Evolutionary conservation across 2,329 filamentous ascomycete genomes (phyloP), one percentile per base, ranked within the genome.

Genomic region (Beauveria medogensis): DNA sequence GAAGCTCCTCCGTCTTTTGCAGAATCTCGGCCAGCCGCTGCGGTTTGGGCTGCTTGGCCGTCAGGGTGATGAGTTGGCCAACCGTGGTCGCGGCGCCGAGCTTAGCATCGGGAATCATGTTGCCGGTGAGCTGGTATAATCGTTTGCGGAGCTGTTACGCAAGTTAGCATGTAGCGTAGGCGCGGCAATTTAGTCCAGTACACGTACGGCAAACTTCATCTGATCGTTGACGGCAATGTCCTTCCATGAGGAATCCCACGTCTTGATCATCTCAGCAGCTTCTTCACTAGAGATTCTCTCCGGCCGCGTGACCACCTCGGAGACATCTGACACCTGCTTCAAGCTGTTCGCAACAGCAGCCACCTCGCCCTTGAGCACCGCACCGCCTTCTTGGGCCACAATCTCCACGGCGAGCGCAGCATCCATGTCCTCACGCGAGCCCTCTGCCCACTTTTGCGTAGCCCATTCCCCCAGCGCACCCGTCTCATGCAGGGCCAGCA

Each of bases 91-190:
- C 78, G 50, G 78, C 76, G 55, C 77, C 75, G 63, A 95, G 81
- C 66, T 82, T 81, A 52, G 83, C 78, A 73, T 97, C 93, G 18
- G 89, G 80, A 65, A 96, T 79, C 62, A 84, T 82, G 63, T 86
- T 83, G 63, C 91, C 90, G n/a, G 88, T 92, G 63, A 96, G 80
- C 72, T 94, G 89, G 72, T 88, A 85, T 63, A 92, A 77, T 62
- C 91, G 87, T 76, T 96, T 96, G 68, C 87, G 77, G 65, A 94
- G 81, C 92, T 97, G 66, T 24, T n/a, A 5, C 50, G 5, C 12
- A 44, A 1, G 55, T 62, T 28, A 62, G 60, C 24, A 52, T 37
- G 1, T 1, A 37, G 34, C 5, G 34, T 37, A 37, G 34, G 14
- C 34, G 34, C 34, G 34, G 8, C 10, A 28, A 1, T 37, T 6